Conservation (phyloP, 306 rosid genomes). For the Prunus mume region DNA sequence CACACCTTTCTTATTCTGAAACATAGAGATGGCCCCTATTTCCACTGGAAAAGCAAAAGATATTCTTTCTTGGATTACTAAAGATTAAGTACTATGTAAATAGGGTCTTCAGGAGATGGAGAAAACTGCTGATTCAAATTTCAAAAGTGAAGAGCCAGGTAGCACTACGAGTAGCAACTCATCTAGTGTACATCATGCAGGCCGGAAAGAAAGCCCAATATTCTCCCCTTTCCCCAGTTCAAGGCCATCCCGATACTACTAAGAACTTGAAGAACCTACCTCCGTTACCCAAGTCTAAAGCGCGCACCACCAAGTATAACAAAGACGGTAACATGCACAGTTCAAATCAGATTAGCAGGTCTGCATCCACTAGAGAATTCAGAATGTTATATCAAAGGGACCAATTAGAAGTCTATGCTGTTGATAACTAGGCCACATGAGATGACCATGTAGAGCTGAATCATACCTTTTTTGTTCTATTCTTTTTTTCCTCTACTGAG, state of each 20-base stretch:
- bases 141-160: slow-evolving; percentile 43
- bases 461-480: background rate
- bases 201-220: slow-evolving; percentile 42
- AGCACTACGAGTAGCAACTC: slow-evolving; percentile 43
- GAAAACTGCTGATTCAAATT: slow-evolving; percentile 19
- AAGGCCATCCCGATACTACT: slow-evolving; percentile 21
- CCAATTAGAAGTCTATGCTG: slow-evolving; percentile 33
- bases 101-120: slow-evolving; percentile 36
- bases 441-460: slow-evolving; percentile 1
- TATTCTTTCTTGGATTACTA: background rate
- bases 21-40: background rate
- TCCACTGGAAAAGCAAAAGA: background rate
- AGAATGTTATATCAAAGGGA: slow-evolving; percentile 34
- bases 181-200: slow-evolving; percentile 39
- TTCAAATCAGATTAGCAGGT: slow-evolving; percentile 47
- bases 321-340: slow-evolving; percentile 34
- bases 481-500: background rate
- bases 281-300: slow-evolving; percentile 50
- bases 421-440: slow-evolving; percentile 22
- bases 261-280: slow-evolving; percentile 39
- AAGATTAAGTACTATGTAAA: background rate
- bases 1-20: background rate
- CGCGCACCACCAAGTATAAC: slow-evolving; percentile 20
- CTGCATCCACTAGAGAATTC: slow-evolving; percentile 66
- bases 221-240: slow-evolving; percentile 37